These are phyloP conservation scores for Mycosphaerelloides madeirae DNA, from an alignment of 2,329 filamentous ascomycete genomes.

Conservation along the genomic window DNA sequence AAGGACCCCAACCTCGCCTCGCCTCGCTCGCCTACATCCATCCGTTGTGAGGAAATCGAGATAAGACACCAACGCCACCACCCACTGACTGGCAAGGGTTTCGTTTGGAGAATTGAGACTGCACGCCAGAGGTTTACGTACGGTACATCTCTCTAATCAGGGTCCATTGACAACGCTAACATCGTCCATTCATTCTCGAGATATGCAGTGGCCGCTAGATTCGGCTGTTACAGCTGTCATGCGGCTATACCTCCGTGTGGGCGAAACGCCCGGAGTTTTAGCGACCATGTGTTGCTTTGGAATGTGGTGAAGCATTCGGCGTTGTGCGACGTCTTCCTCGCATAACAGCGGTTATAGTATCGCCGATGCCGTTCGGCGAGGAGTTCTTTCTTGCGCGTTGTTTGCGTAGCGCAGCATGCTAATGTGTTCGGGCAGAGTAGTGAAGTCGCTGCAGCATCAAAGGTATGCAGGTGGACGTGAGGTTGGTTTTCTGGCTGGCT, in stretches of 20 bases:
- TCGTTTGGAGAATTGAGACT: no score
- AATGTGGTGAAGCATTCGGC: conserved; percentile 7
- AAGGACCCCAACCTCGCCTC: no score
- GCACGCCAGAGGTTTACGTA: no score
- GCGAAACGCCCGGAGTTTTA: conserved; percentile 1
- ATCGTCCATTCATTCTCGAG: not conserved
- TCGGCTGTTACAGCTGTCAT: conserved; percentile 9
- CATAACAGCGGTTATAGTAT: not conserved
- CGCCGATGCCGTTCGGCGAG: not conserved
- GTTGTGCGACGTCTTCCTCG: conserved; percentile 3
- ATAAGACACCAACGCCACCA: no score
- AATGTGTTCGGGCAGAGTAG: not conserved
- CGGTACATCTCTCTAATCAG: not conserved
- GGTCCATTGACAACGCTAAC: not conserved
- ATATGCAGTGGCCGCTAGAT: conserved; percentile 5
- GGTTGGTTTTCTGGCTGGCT: not conserved
- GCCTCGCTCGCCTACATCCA: no score
- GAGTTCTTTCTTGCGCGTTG: not conserved
- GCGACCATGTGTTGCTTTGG: conserved; percentile 2
- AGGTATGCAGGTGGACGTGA: not conserved
- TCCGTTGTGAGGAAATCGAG: no score
- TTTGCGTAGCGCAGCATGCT: conserved; percentile 1
- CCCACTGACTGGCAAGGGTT: no score
- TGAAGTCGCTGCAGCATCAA: not conserved
- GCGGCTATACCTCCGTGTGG: conserved; percentile 4